Percentiles rank a stretch among this genome's conserved stretches.
Evolutionary conservation across 345 rosid species (phyloP).

Genomic region (Syzygium aqueum): DNA sequence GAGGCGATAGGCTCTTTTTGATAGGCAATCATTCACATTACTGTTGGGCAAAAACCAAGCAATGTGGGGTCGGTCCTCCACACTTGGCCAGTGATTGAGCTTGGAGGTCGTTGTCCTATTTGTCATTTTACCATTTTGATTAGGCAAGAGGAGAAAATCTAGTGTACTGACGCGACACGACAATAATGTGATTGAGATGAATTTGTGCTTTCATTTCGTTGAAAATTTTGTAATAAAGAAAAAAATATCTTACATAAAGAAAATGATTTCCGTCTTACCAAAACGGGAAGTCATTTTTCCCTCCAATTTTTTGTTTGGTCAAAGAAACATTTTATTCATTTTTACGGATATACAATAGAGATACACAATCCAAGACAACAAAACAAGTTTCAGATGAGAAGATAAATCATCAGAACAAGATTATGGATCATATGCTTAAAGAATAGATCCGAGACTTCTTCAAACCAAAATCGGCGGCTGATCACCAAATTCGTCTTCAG

Average conservation of each 20-base stretch:
- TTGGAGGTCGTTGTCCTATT: neutral
- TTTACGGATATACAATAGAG: too few relatives aligned
- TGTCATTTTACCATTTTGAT: neutral
- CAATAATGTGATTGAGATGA: neutral
- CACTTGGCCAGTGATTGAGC: neutral
- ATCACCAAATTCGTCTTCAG: too few relatives aligned
- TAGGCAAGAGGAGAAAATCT: neutral
- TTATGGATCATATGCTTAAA: too few relatives aligned
- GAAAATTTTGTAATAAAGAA: neutral
- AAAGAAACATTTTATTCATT: too few relatives aligned
- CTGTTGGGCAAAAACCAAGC: neutral
- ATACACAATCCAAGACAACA: too few relatives aligned
- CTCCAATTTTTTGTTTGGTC: too few relatives aligned
- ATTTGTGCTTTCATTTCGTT: fast-evolving
- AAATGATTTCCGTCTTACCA: neutral
- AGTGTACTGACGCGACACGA: neutral
- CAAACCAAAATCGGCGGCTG: too few relatives aligned
- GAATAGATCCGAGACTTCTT: too few relatives aligned
- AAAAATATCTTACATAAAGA: neutral
- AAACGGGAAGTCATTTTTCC: neutral
- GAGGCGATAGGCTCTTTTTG: neutral
- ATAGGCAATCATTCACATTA: neutral
- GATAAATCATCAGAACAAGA: too few relatives aligned
- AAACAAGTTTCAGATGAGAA: too few relatives aligned
- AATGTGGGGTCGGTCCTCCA: neutral